Base-by-base conservation (phyloP, 2,329 filamentous ascomycete genomes). In the Xylariaceae sp. region DNA sequence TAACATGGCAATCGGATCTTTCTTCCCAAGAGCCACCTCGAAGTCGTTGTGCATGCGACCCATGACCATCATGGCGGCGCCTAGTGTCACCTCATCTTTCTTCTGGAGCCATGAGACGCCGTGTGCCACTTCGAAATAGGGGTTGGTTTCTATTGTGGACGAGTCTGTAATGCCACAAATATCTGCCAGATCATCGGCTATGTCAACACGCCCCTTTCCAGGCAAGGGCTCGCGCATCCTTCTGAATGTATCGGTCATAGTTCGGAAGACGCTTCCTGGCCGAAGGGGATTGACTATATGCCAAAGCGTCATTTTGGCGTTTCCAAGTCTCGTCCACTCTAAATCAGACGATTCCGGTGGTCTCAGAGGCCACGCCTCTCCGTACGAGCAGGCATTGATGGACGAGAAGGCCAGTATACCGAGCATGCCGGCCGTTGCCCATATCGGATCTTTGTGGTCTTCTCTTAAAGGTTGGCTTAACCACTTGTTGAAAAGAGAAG, bases 401-500 rank as follows among this genome's bases (percentile, higher is more conserved):
- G 68, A 71, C 0, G 72, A 66, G 53, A 77, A 75, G 0, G 68
- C 56, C 1, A 76, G 43, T 2, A 77, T 60, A 1, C 66, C 70
- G 0, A 78, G 56, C 9, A 71, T 69, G 17, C 74, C 72, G 0
- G 75, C 75, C 5, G 73, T 75, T 2, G 66, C 73, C 76, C 76
- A 79, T 3, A 78, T 70, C 11, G 75, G 60, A 53, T 79, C 76
- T 39, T 68, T 74, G 16, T 74, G 71, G 46, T 62, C 51, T 1
- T 60, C 41, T 18, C 60, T 41, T 41, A 76, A 68, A 0, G 70
- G 68, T 7, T 68, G 52, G 4, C 50, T 59, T 12, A 79, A 40
- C 19, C 67, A 64, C 12, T 56, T 63, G 47, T 73, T 73, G 19
- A 78, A 63, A 2, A 77, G 69, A 4, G 53, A 50, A 31, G 71